Base-by-base conservation (phyloP, 805 yeast species). In the Ogataea methylovora region DNA sequence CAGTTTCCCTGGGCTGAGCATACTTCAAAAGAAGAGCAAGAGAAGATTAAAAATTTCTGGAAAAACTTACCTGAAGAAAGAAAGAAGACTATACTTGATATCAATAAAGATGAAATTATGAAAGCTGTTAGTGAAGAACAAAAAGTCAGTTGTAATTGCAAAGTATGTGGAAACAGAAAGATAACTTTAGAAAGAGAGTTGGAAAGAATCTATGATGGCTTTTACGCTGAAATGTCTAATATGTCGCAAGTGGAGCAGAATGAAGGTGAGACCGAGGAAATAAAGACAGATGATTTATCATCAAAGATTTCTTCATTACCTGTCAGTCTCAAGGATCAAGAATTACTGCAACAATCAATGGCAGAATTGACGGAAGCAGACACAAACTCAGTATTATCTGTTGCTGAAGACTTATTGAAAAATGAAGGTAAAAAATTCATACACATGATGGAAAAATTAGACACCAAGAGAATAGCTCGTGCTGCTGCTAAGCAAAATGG, bases 401-500 rank as follows among this genome's bases (percentile, higher is more conserved):
- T 87, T 28, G 92, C 95, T 1, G 94, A 85, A 44, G 94, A 85
- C 48, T 56, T 87, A 19, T 65, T 85, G 45, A 74, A 73, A 44
- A 79, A 79, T 49, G 84, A 82, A 41, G 95, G 94, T n/a, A 70
- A 71, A 42, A 73, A 77, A 27, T 84, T 86, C 42, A 69, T 85
- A 22, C 79, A 79, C 42, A 79, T 84, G 69, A 79, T 87, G 74
- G 94, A 85, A 53, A 70, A 76, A 34, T 62, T 84, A 29, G 84
- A 86, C 4, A 70, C 71, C 37, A 67, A 76, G 29, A 59, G 75
- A 14, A 46, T 63, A n/a, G 8, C 26, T 6, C 12, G 14, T 11
- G 7, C 23, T 7, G n/a, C 6, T 24, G 26, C n/a, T 11, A 10
- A 6, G 8, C 8, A 11, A 6, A 24, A 24, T 24, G 26, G 26